Evolutionary conservation across 139 green algal genomes (phyloP), one percentile per base, ranked within the genome.

Genomic region (Picochlorum sp.): DNA sequence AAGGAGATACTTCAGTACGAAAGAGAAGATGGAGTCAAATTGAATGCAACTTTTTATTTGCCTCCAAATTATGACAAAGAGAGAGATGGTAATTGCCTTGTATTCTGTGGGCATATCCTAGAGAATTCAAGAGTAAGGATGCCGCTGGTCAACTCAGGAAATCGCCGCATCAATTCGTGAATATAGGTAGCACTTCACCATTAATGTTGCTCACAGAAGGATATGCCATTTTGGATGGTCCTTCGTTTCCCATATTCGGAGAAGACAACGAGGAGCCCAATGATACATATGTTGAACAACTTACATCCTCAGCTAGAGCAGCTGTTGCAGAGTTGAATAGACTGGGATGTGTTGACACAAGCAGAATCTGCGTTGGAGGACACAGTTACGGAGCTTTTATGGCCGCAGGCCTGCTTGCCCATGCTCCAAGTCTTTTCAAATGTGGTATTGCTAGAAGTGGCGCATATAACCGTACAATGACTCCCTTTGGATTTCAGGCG

Each of bases 241-340:
- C 91, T 24, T 85, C 85, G 7, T 81, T 97, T 49, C 92, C 92
- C 21, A 97, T 98, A 54, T 20, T 66, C 14, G 63, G 89, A 82
- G n/a, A 84, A 92, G 54, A 86, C 10, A 79, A 83, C 3, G 80
- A 86, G 45, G 89, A 97, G 68, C 87, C 94, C 16, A 99, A 99
- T 59, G 94, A 99, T 79, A 96, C 89, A 0, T 98, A 93, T 69
- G 70, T 97, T 44, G 80, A 97, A 80, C 94, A 99, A 86, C 84
- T 99, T 4, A 86, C 81, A 2, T 74, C 73, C 18, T 81, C 70
- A 41, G 87, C 84, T 3, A 44, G 61, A 37, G 86, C 86, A n/a
- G 86, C 86, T 13, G 83, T 92, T 13, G 63, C 88, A 30, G 85
- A 91, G 76, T 61, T 91, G 18, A 83, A 92, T 30, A 45, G 61